Base-by-base conservation (phyloP, 1,284 basidiomycete species). In the Phlebopus sp. region DNA sequence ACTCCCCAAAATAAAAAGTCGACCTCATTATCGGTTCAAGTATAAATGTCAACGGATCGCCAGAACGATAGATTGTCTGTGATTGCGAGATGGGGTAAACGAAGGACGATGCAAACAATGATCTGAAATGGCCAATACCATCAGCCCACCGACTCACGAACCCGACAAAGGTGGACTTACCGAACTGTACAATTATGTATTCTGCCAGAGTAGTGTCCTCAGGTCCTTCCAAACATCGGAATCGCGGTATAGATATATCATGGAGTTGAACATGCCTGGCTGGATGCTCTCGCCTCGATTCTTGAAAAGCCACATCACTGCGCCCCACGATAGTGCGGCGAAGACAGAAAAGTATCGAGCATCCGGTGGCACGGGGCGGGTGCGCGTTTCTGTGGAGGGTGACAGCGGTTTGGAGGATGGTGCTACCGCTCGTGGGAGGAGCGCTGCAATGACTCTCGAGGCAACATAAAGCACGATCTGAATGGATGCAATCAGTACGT, bases 401-500 rank as follows among this genome's bases (percentile, higher is more conserved):
- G 70, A 57, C 7, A 63, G 55, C 31, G 59, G 50, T 47, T 66
- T 63, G 40, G 70, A 66, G 68, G 84, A 75, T 29, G 77, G 68
- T 15, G 69, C 57, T 37, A 69, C 62, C 15, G 85, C 76, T 55
- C 94, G 83, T 6, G 94, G 91, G 30, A 97, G 75, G 73, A 94
- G 84, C 4, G 93, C 89, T 17, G 93, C 85, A 44, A 96, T 75
- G 35, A 93, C 89, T 45, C 94, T 85, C 15, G 91, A 92, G 54
- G 90, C 83, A 55, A 96, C 91, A 66, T 99, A 99, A 49, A 99
- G 82, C 9, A 99, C 97, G 56, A 99, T 98, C 90, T 96, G 59
- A 17, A 3, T 27, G 37, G 25, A 31, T 37, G 34, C 35, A 37
- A 30, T 49, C 21, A 51, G 50, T 31, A 46, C 21, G 13, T 27